phyloP scores from a whole-genome alignment of 177 flowering plant genomes.

The Telopea speciosissima region DNA sequence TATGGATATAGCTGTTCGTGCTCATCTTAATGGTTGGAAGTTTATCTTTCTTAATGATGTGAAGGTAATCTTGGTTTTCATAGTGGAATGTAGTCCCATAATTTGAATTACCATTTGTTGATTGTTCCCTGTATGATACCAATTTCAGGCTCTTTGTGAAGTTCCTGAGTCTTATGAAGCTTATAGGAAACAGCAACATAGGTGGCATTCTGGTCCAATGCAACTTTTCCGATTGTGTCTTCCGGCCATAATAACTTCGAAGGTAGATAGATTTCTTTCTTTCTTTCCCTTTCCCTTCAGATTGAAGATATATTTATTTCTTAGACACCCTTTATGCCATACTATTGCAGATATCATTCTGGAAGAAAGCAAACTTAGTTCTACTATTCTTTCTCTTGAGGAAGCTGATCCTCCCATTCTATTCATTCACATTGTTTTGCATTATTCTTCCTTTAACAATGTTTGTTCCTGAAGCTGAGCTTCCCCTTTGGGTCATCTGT shows the following conservation, averaged over 20 bases:
- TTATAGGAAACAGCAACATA: conserved; percentile 75
- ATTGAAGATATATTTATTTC: neutral
- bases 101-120: neutral
- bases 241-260: conserved; percentile 57
- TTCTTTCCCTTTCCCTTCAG: neutral
- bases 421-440: conserved; percentile 85
- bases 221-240: conserved; percentile 75
- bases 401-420: conserved; percentile 82
- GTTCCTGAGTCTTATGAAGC: conserved; percentile 86
- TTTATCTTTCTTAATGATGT: conserved; percentile 74
- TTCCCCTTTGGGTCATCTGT: conserved; percentile 81
- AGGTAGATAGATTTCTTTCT: conserved; percentile 33
- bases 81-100: neutral
- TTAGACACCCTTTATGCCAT: neutral
- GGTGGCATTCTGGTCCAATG: conserved; percentile 97
- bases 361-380: conserved; percentile 71
- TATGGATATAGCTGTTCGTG: conserved; percentile 86
- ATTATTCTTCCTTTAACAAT: conserved; percentile 78
- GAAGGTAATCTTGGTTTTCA: conserved; percentile 35
- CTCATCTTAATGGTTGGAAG: conserved; percentile 86
- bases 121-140: neutral
- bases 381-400: conserved; percentile 73
- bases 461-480: conserved; percentile 84
- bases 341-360: conserved; percentile 52
- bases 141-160: conserved; percentile 70